Evolutionary conservation across 225 moss, liverwort and hornwort genomes (phyloP).

Genomic region (Sphagnum tenellum): DNA sequence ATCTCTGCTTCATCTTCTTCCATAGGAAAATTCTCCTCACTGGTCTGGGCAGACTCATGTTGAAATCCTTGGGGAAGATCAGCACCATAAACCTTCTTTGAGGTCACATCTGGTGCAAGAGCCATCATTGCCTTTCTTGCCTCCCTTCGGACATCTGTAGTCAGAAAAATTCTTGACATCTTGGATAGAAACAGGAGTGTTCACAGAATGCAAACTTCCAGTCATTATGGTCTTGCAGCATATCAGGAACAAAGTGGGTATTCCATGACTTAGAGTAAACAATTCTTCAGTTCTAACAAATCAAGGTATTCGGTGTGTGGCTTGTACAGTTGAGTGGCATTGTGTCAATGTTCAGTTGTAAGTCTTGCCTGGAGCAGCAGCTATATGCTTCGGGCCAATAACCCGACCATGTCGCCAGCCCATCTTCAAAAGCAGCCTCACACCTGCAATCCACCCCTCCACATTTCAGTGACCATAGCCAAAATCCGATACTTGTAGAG

Average conservation of each 20-base stretch:
- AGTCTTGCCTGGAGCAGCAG: constrained; percentile 52
- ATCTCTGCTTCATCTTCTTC: constrained; percentile 28
- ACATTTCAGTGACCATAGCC: too few species aligned
- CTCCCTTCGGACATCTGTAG: constrained; percentile 54
- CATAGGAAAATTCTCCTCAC: constrained; percentile 12
- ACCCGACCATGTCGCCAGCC: constrained; percentile 79
- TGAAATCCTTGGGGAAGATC: constrained; percentile 10
- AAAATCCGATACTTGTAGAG: too few species aligned
- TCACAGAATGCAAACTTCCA: too few species aligned
- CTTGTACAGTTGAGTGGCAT: not conserved
- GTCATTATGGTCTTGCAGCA: too few species aligned
- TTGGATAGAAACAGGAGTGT: too few species aligned
- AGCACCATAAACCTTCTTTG: constrained; percentile 7
- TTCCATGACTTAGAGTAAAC: too few species aligned
- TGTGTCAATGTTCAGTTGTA: not conserved
- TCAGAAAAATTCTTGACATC: too few species aligned
- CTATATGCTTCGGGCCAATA: constrained; percentile 54
- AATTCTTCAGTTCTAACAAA: too few species aligned
- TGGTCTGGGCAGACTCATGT: constrained; percentile 11
- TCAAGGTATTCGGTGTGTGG: not conserved
- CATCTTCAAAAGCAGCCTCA: constrained; percentile 80
- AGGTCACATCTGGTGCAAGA: constrained; percentile 20
- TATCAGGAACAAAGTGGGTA: too few species aligned
- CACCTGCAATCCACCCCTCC: constrained; percentile 31
- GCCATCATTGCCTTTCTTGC: constrained; percentile 72